A percentile compares a stretch with the other conserved stretches of the same genome.
Evolutionary conservation across 1,139 yeast genomes (phyloP).

Genomic region (Pichiaceae sp.): DNA sequence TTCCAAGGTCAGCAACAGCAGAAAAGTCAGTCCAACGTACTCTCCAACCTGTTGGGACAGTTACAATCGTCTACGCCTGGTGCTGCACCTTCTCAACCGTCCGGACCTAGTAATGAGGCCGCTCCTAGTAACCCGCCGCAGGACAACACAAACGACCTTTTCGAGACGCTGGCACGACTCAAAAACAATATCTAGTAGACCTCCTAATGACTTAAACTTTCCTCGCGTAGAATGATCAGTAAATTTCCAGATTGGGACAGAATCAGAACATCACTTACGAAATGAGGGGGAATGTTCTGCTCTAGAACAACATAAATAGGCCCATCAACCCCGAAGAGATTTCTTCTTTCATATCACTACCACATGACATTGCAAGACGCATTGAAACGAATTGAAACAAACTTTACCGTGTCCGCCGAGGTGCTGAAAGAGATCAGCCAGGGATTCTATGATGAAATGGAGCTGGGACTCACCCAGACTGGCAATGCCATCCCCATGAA

Average conservation of each 20-base stretch:
- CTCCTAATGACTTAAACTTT: no score
- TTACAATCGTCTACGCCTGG: slow-evolving; percentile 16
- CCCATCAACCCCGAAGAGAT: no score
- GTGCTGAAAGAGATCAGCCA: slow-evolving; percentile 57
- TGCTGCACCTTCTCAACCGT: slow-evolving; percentile 11
- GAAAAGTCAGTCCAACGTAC: slow-evolving; percentile 5
- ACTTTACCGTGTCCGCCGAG: slow-evolving; percentile 54
- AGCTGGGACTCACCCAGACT: slow-evolving; percentile 63
- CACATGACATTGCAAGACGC: slow-evolving; percentile 7
- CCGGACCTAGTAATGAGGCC: background rate
- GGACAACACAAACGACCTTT: slow-evolving; percentile 20
- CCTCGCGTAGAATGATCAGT: no score
- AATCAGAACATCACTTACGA: no score
- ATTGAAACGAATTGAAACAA: slow-evolving; percentile 42
- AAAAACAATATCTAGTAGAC: slow-evolving; percentile 25
- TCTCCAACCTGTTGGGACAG: slow-evolving; percentile 17
- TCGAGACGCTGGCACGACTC: slow-evolving; percentile 27
- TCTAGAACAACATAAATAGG: no score
- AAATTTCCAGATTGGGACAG: no score
- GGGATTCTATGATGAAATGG: slow-evolving; percentile 66
- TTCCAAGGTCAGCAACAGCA: slow-evolving; percentile 4
- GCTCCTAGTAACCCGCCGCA: slow-evolving; percentile 8
- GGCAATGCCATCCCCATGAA: slow-evolving; percentile 95
- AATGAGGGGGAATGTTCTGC: no score
- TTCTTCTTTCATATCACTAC: no score